Percentiles rank a stretch among this genome's conserved stretches.
Evolutionary conservation across 202 grass and related monocot genomes (phyloP).

Genomic region (Panicum virgatum): DNA sequence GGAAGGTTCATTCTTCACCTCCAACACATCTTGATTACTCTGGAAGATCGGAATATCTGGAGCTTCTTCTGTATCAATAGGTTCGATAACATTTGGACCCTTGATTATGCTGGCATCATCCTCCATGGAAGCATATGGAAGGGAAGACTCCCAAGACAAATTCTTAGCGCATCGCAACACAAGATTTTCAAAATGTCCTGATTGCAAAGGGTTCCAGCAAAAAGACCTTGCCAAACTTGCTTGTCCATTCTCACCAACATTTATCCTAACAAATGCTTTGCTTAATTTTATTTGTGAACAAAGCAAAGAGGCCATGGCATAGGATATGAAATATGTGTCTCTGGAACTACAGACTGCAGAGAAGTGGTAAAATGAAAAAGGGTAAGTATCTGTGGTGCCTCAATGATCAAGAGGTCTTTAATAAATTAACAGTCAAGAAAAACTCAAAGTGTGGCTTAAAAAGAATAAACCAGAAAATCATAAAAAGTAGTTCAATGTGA

Average conservation of each 20-base stretch:
- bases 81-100: slow-evolving; percentile 56
- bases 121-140: slow-evolving; percentile 61
- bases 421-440: slow-evolving; percentile 36
- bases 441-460: not conserved
- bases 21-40: slow-evolving; percentile 53
- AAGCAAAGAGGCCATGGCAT: slow-evolving; percentile 45
- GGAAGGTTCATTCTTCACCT: slow-evolving; percentile 46
- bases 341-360: slow-evolving; percentile 2
- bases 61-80: slow-evolving; percentile 68
- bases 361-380: not conserved
- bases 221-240: slow-evolving; percentile 38
- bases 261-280: slow-evolving; percentile 39
- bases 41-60: slow-evolving; percentile 64
- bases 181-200: slow-evolving; percentile 27
- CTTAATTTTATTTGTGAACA: slow-evolving; percentile 50
- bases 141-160: slow-evolving; percentile 69
- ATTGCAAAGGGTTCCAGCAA: slow-evolving; percentile 32
- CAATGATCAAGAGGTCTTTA: not conserved
- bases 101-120: slow-evolving; percentile 58
- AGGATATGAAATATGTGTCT: not conserved
- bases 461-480: not conserved
- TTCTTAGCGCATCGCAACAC: slow-evolving; percentile 52
- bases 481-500: not conserved
- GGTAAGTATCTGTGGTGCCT: not conserved
- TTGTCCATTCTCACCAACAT: slow-evolving; percentile 28